phyloP scores from a whole-genome alignment of 2,329 filamentous ascomycete species.

The Clonostachys sp. region DNA sequence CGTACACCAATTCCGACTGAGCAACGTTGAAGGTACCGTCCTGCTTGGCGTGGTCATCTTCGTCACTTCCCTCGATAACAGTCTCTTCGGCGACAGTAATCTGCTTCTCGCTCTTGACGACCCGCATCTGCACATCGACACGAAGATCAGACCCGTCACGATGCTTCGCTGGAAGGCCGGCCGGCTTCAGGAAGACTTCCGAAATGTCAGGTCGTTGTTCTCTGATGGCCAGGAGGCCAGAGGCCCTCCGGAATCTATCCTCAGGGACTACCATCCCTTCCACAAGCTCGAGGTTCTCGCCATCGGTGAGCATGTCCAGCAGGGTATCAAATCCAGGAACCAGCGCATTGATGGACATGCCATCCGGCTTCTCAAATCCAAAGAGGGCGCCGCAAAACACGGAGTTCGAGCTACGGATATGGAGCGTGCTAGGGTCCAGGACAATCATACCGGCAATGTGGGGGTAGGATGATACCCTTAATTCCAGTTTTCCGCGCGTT shows the following conservation, averaged over 20 bases:
- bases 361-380: constrained; percentile 79
- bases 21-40: constrained; percentile 37
- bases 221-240: constrained; percentile 76
- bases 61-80: constrained; percentile 57
- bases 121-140: constrained; percentile 93
- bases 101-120: constrained; percentile 83
- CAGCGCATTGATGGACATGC: constrained; percentile 71
- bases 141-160: constrained; percentile 88
- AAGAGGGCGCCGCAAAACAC: constrained; percentile 93
- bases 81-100: constrained; percentile 56
- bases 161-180: constrained; percentile 80
- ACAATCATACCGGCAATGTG: constrained; percentile 98
- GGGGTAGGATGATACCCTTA: constrained; percentile 89
- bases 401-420: constrained; percentile 88
- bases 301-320: constrained; percentile 74
- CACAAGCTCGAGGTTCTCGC: constrained; percentile 76
- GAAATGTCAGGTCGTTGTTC: constrained; percentile 78
- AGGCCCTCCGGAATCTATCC: constrained; percentile 87
- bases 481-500: constrained; percentile 61
- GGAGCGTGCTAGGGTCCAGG: constrained; percentile 71
- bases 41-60: constrained; percentile 38
- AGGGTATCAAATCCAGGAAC: constrained; percentile 86
- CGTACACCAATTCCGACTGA: constrained; percentile 79
- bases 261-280: constrained; percentile 98
- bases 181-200: constrained; percentile 75